Evolutionary conservation across 1,284 basidiomycete genomes (phyloP).

Genomic region (Macrocystidia cucumis): DNA sequence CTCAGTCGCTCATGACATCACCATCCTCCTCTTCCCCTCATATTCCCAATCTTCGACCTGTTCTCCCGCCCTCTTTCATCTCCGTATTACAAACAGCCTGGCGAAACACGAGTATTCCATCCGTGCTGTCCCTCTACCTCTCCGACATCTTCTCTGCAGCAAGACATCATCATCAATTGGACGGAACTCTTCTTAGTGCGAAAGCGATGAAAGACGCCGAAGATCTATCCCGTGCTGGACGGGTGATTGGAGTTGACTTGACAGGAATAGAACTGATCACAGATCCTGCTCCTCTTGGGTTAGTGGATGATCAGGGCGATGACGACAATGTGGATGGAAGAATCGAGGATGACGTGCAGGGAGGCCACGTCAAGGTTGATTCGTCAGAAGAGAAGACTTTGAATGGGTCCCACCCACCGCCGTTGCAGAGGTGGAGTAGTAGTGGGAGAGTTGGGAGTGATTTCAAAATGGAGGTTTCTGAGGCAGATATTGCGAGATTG

Average conservation of each 20-base stretch:
- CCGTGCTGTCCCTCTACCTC: slow-evolving; percentile 51
- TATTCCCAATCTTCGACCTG: slow-evolving; percentile 15
- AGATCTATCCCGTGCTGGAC: slow-evolving; percentile 51
- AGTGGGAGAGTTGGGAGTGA: not conserved
- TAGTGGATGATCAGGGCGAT: slow-evolving; percentile 6
- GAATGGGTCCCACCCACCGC: not conserved
- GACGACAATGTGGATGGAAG: slow-evolving; percentile 17
- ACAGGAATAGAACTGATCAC: slow-evolving; percentile 41
- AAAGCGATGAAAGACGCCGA: slow-evolving; percentile 52
- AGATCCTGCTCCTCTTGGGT: slow-evolving; percentile 12
- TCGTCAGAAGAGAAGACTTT: too few species aligned
- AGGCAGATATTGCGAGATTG: slow-evolving; percentile 63
- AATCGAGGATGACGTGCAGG: slow-evolving; percentile 14
- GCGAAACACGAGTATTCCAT: slow-evolving; percentile 32
- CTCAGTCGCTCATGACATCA: slow-evolving; percentile 11
- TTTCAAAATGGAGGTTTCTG: slow-evolving; percentile 49
- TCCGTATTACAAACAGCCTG: slow-evolving; percentile 27
- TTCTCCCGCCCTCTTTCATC: slow-evolving; percentile 32
- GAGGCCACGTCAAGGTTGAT: slow-evolving; percentile 6
- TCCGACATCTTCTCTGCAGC: slow-evolving; percentile 67
- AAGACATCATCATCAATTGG: slow-evolving; percentile 62
- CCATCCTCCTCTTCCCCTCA: slow-evolving; percentile 8
- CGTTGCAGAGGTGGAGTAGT: not conserved
- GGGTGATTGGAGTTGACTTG: slow-evolving; percentile 52
- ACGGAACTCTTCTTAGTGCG: slow-evolving; percentile 58